phyloP scores from a whole-genome alignment of 768 basidiomycete species.

The Lentinus tigrinus region DNA sequence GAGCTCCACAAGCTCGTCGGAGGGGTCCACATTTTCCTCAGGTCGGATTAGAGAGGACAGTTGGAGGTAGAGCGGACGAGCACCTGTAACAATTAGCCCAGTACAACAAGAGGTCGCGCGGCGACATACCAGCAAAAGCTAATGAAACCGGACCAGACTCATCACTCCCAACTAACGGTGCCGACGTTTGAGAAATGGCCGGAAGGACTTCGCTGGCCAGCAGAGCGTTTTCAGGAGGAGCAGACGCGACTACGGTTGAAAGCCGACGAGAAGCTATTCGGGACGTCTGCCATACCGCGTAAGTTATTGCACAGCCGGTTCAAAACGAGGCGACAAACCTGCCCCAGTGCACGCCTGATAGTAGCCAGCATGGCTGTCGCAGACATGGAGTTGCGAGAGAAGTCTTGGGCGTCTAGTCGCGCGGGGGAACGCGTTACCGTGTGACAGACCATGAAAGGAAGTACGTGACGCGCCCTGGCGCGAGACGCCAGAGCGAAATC shows the following conservation, averaged over 20 bases:
- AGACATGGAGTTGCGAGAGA: not conserved
- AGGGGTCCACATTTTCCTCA: constrained; percentile 38
- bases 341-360: constrained; percentile 20
- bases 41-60: constrained; percentile 58
- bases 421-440: not conserved
- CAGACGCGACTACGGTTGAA: constrained; percentile 13
- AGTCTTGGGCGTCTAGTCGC: not conserved
- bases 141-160: not conserved
- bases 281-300: not conserved
- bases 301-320: not conserved
- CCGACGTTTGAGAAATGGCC: not conserved
- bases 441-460: not conserved
- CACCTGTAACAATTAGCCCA: constrained; percentile 28
- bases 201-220: not conserved
- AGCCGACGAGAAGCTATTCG: constrained; percentile 12
- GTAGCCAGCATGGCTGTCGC: constrained; percentile 24
- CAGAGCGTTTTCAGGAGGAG: not conserved
- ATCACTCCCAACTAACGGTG: not conserved
- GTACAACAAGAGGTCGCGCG: too few species aligned
- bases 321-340: constrained; percentile 16
- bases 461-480: not conserved
- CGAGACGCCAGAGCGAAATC: constrained; percentile 8
- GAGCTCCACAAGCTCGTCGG: constrained; percentile 56
- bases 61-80: constrained; percentile 56
- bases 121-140: not conserved